Conservation (phyloP, 345 rosid genomes). For the Arabis alpina region DNA sequence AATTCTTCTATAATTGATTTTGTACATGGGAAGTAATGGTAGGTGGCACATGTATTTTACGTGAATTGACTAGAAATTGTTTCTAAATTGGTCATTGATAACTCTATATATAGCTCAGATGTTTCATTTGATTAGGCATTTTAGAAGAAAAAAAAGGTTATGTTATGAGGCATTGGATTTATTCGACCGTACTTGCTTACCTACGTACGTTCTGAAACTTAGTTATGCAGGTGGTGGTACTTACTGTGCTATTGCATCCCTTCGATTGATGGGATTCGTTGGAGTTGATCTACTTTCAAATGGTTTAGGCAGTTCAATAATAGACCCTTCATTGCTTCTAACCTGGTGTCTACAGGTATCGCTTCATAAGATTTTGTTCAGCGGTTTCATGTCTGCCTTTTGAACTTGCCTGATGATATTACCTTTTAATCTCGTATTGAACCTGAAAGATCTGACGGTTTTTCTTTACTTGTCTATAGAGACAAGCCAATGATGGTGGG, state of each 20-base stretch:
- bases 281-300: slow-evolving; percentile 63
- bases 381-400: background rate
- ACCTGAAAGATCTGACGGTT: background rate
- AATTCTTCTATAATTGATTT: slow-evolving; percentile 10
- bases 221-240: slow-evolving; percentile 93
- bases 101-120: slow-evolving; percentile 11
- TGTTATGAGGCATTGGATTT: background rate
- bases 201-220: slow-evolving; percentile 50
- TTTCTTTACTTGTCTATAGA: slow-evolving; percentile 48
- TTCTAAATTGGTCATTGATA: background rate
- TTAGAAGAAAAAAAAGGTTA: too few relatives aligned
- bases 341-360: slow-evolving; percentile 81
- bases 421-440: background rate
- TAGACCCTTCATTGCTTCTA: slow-evolving; percentile 58
- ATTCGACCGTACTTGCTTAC: slow-evolving; percentile 10
- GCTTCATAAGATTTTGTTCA: background rate
- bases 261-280: slow-evolving; percentile 78
- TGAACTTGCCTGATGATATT: slow-evolving; percentile 3
- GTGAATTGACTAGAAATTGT: slow-evolving; percentile 10
- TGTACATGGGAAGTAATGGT: background rate
- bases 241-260: slow-evolving; percentile 92
- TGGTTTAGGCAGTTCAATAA: slow-evolving; percentile 48
- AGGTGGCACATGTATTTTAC: background rate
- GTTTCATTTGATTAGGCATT: slow-evolving; percentile 1
- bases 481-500: slow-evolving; percentile 88